Evolutionary conservation across 2,329 filamentous ascomycete genomes (phyloP), one percentile per base, ranked within the genome.

Genomic region (Ophiostoma novo-ulmi): DNA sequence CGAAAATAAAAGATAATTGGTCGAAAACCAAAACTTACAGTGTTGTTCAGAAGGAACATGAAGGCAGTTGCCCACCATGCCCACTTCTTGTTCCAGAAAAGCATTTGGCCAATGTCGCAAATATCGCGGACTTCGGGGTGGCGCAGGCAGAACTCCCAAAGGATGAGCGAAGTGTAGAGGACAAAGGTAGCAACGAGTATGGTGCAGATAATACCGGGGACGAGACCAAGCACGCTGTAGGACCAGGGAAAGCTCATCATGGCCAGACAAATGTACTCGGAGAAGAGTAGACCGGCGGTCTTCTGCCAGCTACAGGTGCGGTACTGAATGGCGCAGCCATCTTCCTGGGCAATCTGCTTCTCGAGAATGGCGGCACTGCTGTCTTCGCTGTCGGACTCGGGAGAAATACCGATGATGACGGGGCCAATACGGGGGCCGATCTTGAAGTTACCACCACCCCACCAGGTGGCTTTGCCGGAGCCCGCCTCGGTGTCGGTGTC

Each of bases 221-320:
- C 92, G 20, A 97, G 85, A 8, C 94, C 94, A 8, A 97, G 86
- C 38, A 94, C 82, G 63, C 92, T 92, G 80, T 97, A 97, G 0
- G 93, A 97, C 85, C 91, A 97, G 0, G 94, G 94, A 75, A 97
- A 97, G 68, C 92, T 96, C 93, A 97, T 97, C 78, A 97, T 97
- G 71, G 87, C 84, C 78, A 97, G 82, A 78, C 93, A 97, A 72
- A 97, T 97, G 79, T 97, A 97, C 82, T 97, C 94, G 68, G 92
- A 95, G 81, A 97, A 97, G 69, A 97, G 87, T 75, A 97, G 80
- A 1, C 90, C 93, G 0, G 94, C 93, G 69, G 94, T 97, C 90
- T 97, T 97, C 77, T 92, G 90, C 94, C 94, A 97, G 75, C 90
- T 94, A 81, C 94, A 97, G 55, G 93, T 97, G 72, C 94, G 86